These are phyloP conservation scores for Pythium phragmiticola DNA, from an alignment of 352 stramenopile species.

Conservation along the genomic window DNA sequence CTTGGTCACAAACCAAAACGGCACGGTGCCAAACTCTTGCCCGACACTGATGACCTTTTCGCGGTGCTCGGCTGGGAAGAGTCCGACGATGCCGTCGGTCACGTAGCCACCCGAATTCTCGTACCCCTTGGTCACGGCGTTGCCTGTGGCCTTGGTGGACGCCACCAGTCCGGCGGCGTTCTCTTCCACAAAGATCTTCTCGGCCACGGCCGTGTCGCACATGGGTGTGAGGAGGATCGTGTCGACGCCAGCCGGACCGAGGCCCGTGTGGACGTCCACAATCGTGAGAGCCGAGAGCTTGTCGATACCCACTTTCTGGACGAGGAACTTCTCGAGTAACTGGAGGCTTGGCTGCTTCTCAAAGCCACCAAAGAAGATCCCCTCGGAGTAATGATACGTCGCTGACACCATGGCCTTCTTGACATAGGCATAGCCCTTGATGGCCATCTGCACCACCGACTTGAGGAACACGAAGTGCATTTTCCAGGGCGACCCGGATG, in stretches of 20 bases:
- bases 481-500: constrained; percentile 12
- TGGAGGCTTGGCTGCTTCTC: constrained; percentile 71
- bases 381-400: constrained; percentile 81
- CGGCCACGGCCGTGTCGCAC: constrained; percentile 14
- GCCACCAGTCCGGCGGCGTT: constrained; percentile 28
- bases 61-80: constrained; percentile 28
- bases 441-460: constrained; percentile 35
- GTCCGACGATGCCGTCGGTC: constrained; percentile 36
- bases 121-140: constrained; percentile 53
- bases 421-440: constrained; percentile 40
- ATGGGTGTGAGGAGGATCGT: constrained; percentile 44
- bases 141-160: constrained; percentile 25
- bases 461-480: constrained; percentile 23
- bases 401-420: constrained; percentile 89
- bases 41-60: constrained; percentile 34
- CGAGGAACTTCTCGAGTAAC: constrained; percentile 66
- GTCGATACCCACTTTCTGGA: constrained; percentile 43
- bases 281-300: constrained; percentile 50
- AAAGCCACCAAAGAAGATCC: constrained; percentile 87
- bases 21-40: constrained; percentile 81
- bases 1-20: constrained; percentile 54
- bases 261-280: constrained; percentile 93
- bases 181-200: constrained; percentile 16
- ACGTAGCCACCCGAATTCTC: constrained; percentile 46
- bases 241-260: constrained; percentile 62